Evolutionary conservation across 805 yeast species (phyloP).

Genomic region (Yarrowia sp.): DNA sequence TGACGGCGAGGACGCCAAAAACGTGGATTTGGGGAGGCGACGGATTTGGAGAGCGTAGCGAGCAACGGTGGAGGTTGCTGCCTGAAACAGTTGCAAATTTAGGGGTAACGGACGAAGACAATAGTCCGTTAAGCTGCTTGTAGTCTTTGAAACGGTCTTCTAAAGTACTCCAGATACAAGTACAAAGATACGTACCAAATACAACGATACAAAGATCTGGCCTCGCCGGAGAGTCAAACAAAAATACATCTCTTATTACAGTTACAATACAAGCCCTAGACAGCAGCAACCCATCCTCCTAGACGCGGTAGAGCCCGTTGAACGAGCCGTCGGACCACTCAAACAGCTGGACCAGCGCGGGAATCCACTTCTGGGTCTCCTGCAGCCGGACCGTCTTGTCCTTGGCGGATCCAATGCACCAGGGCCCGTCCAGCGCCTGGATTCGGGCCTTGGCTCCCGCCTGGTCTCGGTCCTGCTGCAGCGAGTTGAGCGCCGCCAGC

Average conservation of each 20-base stretch:
- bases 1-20: too few relatives aligned
- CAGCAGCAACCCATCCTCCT: background rate
- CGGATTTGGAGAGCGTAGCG: too few relatives aligned
- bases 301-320: constrained; percentile 10
- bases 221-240: too few relatives aligned
- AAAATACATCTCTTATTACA: constrained; percentile 13
- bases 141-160: too few relatives aligned
- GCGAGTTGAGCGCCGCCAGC: background rate
- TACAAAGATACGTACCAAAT: too few relatives aligned
- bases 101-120: too few relatives aligned
- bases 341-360: background rate
- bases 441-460: background rate
- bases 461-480: background rate
- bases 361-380: background rate
- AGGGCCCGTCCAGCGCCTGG: constrained; percentile 15
- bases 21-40: too few relatives aligned
- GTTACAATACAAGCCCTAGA: constrained; percentile 11
- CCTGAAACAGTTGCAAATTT: too few relatives aligned
- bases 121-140: too few relatives aligned
- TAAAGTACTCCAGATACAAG: too few relatives aligned
- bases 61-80: too few relatives aligned
- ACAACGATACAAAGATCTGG: too few relatives aligned
- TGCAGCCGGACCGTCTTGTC: background rate
- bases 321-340: constrained; percentile 8
- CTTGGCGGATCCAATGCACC: constrained; percentile 4